Evolutionary conservation across 805 yeast species (phyloP), one percentile per base, ranked within the genome.

Genomic region (Citeromyces matritensis): DNA sequence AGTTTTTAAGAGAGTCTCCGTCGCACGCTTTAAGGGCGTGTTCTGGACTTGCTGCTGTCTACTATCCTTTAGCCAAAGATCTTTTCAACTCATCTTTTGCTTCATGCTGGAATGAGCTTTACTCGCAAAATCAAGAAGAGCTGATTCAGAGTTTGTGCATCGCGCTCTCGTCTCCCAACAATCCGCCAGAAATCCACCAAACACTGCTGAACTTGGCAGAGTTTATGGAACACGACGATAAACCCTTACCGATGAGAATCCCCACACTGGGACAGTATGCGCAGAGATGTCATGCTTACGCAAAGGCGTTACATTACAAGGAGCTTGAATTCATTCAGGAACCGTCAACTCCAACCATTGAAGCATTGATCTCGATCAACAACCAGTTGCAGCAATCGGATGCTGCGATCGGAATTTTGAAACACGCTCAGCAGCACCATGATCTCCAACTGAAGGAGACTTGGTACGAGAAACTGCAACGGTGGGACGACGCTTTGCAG

Each of bases 401-500:
- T 55, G 95, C 99, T 0, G 97, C 98, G 0, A 83, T 88, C 34
- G 99, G 99, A 39, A 86, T 91, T 34, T 63, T 91, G 42, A 88
- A 85, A 45, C 93, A 86, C 53, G 95, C 96, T 2, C 94, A 84
- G 49, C 74, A 80, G 37, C 88, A 82, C 39, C 94, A 88, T 45
- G 84, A 79, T 35, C 58, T 91, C 29, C 95, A 86, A 51, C 65
- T 93, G 37, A 88, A 86, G 46, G 98, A 91, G 53, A 82, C 95
- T 0, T 91, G 98, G 98, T 91, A 83, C 45, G 98, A 91, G 51
- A 91, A 88, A 48, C 58, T 91, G 27, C 96, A 85, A 47, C 63
- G 97, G 39, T 91, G 99, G 99, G 97, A 88, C 42, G 98, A 91
- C 54, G 99, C 99, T 0, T 59, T 91, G 37, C 68, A 71, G 30